phyloP scores from a whole-genome alignment of 352 stramenopile genomes.

The Pythium diclinum region DNA sequence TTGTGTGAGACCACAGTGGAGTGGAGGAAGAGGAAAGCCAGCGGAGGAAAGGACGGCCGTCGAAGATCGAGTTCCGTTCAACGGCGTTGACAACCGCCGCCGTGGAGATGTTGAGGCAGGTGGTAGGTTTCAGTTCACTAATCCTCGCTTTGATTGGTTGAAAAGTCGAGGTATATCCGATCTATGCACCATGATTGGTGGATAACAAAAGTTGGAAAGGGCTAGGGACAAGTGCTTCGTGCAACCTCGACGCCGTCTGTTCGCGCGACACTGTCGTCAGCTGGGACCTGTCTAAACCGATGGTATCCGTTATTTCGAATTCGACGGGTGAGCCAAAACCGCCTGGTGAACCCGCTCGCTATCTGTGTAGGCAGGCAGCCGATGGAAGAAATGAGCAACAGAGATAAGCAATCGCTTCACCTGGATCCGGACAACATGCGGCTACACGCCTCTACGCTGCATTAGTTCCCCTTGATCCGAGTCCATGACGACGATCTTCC shows the following conservation, averaged over 20 bases:
- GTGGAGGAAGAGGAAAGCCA: background rate
- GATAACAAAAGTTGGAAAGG: background rate
- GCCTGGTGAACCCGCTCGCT: background rate
- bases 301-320: background rate
- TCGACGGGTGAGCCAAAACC: slow-evolving; percentile 1
- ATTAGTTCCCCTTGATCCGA: background rate
- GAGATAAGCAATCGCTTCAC: background rate
- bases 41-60: background rate
- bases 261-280: slow-evolving; percentile 3
- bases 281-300: background rate
- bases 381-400: background rate
- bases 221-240: background rate
- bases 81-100: background rate
- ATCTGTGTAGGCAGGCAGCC: background rate
- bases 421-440: slow-evolving; percentile 1
- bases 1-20: background rate
- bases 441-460: background rate
- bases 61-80: slow-evolving; percentile 3
- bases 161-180: background rate
- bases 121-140: background rate
- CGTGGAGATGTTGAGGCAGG: background rate
- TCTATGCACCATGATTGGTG: background rate
- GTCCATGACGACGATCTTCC: slow-evolving; percentile 7
- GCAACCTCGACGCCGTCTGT: background rate
- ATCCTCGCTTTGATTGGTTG: background rate